Percentiles rank a stretch among this genome's conserved stretches.
phyloP scores from a whole-genome alignment of 2,329 filamentous ascomycete genomes.

The Claviceps paspali region DNA sequence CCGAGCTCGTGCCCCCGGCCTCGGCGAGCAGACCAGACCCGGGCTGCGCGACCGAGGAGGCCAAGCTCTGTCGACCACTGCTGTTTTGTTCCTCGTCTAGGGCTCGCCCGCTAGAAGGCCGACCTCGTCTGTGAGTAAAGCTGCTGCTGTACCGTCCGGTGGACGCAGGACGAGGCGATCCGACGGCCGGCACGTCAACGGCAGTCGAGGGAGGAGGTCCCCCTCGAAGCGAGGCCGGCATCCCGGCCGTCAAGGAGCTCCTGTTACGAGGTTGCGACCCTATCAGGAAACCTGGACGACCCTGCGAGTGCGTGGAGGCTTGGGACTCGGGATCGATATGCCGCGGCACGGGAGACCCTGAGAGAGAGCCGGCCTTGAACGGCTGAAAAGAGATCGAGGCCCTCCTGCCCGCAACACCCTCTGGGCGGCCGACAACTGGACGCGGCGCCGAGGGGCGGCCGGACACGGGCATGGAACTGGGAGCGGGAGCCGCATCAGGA shows the following conservation, averaged over 20 bases:
- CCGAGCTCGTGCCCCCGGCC: slow-evolving; percentile 47
- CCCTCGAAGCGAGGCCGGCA: slow-evolving; percentile 57
- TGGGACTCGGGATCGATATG: slow-evolving; percentile 34
- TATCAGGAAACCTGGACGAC: slow-evolving; percentile 30
- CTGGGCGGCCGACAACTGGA: slow-evolving; percentile 23
- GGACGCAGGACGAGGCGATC: slow-evolving; percentile 64
- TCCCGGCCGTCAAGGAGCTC: slow-evolving; percentile 58
- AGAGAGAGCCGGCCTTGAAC: slow-evolving; percentile 93
- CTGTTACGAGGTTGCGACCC: slow-evolving; percentile 43
- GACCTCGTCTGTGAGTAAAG: slow-evolving; percentile 70
- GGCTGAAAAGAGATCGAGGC: slow-evolving; percentile 85
- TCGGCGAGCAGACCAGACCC: slow-evolving; percentile 69
- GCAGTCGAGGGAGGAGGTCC: slow-evolving; percentile 46
- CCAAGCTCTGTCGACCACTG: slow-evolving; percentile 65
- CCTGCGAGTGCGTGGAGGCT: slow-evolving; percentile 38
- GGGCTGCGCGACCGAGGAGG: slow-evolving; percentile 54
- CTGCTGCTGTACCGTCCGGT: slow-evolving; percentile 86
- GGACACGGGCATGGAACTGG: slow-evolving; percentile 38
- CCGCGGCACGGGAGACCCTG: slow-evolving; percentile 58
- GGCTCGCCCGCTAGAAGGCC: slow-evolving; percentile 57
- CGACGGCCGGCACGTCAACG: slow-evolving; percentile 46
- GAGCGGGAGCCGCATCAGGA: slow-evolving; percentile 23
- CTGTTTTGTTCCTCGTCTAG: slow-evolving; percentile 59
- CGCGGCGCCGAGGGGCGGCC: slow-evolving; percentile 17
- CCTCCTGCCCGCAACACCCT: slow-evolving; percentile 50